Evolutionary conservation across 2,329 filamentous ascomycete genomes (phyloP).

Genomic region (Geosmithia flava): DNA sequence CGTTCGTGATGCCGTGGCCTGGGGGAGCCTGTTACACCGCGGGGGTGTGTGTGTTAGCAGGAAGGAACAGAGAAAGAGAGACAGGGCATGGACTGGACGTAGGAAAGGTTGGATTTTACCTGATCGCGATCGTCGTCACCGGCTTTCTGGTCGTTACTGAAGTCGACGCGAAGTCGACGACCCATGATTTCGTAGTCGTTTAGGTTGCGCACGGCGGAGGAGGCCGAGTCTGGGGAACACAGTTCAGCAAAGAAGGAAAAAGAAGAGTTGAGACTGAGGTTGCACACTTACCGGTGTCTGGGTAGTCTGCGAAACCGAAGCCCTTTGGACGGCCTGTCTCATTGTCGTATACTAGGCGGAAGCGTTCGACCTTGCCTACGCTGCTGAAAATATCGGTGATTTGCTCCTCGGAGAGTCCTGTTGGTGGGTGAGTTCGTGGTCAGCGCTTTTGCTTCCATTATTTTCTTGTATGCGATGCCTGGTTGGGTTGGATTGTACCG

Average conservation of each 20-base stretch:
- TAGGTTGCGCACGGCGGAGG: conserved; percentile 86
- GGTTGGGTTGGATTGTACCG: conserved; percentile 30
- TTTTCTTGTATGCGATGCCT: not conserved
- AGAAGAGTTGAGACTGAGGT: not conserved
- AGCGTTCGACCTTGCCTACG: conserved; percentile 81
- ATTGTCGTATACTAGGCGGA: conserved; percentile 87
- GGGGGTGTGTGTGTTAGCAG: conserved; percentile 6
- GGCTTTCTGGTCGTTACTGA: conserved; percentile 80
- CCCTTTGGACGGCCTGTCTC: conserved; percentile 92
- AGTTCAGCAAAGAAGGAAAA: not conserved
- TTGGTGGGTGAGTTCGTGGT: not conserved
- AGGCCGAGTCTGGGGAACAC: conserved; percentile 51
- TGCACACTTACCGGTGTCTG: conserved; percentile 58
- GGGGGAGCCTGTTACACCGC: not conserved
- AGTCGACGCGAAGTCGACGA: conserved; percentile 87
- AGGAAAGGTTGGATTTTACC: conserved; percentile 8
- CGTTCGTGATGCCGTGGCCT: conserved; percentile 15
- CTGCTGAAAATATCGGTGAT: conserved; percentile 89
- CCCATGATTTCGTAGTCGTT: conserved; percentile 96
- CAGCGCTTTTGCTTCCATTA: not conserved
- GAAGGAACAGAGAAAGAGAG: not conserved
- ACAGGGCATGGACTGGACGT: conserved; percentile 4
- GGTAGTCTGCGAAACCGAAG: conserved; percentile 93
- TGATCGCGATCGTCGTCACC: conserved; percentile 43
- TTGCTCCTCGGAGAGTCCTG: conserved; percentile 90